Evolutionary conservation across 306 rosid species (phyloP), one percentile per base, ranked within the genome.

Genomic region (Dalbergia cochinchinensis): DNA sequence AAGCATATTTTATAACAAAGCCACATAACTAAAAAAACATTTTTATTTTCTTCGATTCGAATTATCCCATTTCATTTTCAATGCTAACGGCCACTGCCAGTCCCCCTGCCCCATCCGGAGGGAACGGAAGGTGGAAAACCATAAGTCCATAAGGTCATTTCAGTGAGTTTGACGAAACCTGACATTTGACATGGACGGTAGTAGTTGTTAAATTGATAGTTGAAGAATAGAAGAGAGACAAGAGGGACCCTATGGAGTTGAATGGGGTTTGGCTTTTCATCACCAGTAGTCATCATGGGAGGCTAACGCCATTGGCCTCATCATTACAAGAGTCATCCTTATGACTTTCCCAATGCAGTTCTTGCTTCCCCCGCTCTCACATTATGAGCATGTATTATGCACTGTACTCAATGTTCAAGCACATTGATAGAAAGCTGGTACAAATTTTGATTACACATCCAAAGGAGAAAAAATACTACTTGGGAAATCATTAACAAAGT

Each of bases 201-300:
- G 60, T 42, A 45, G 37, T 68, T 42, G 20, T 68, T 48, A 58
- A 73, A 73, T 37, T 73, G 78, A 73, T 53, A 26, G 2, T 35
- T 74, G 20, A 5, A 48, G 1, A 8, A 11, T 6, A 48, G 54
- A 11, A 13, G n/a, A 11, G 54, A 48, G 61, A 18, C 63, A 82
- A 14, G 8, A 48, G 58, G 78, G 87, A 69, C 87, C 90, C 86
- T 75, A 80, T 42, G 50, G 59, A 71, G 50, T 82, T 83, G 14
- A 84, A 81, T 57, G 72, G 9, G 59, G 44, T 66, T 68, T 65
- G 53, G 45, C 69, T 84, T 86, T 86, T 47, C 12, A 85, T 45
- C 85, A 82, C 77, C 83, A 67, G 39, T 16, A 77, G 55, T 82
- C 78, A 69, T 48, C 6, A 22, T 66, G 35, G 39, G 73, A 16